phyloP scores from a whole-genome alignment of 2,329 filamentous ascomycete species.

The Ceratocystis colombiana region DNA sequence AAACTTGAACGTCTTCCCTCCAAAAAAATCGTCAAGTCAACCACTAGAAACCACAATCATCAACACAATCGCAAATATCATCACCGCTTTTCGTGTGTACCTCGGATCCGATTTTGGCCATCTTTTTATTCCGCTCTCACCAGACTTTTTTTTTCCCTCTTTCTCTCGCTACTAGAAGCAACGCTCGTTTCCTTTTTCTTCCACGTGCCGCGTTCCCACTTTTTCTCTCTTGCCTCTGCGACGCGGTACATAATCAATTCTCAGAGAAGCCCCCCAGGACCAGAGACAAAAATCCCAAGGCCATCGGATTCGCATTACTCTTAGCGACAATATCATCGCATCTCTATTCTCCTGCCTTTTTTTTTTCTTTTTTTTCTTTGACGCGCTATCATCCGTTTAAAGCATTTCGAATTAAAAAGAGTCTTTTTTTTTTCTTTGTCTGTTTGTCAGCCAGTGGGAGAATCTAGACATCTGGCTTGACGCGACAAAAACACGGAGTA shows the following conservation, averaged over 20 bases:
- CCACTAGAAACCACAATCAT: background rate
- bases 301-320: slow-evolving; percentile 4
- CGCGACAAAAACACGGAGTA: slow-evolving; percentile 14
- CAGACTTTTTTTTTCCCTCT: background rate
- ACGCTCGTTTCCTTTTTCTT: slow-evolving; percentile 15
- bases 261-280: background rate
- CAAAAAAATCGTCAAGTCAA: background rate
- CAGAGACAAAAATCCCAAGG: slow-evolving; percentile 9
- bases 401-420: background rate
- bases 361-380: too few relatives aligned
- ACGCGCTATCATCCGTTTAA: background rate
- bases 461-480: background rate
- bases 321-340: slow-evolving; percentile 12
- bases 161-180: slow-evolving; percentile 2
- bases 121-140: slow-evolving; percentile 1
- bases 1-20: background rate
- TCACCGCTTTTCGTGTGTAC: background rate
- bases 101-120: background rate
- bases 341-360: background rate
- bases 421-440: background rate
- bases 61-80: slow-evolving; percentile 3
- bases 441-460: background rate
- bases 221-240: slow-evolving; percentile 2
- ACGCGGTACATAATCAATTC: slow-evolving; percentile 12
- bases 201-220: slow-evolving; percentile 8